Evolutionary conservation across 805 yeast species (phyloP).

Genomic region (Saccharomycopsis sp.): DNA sequence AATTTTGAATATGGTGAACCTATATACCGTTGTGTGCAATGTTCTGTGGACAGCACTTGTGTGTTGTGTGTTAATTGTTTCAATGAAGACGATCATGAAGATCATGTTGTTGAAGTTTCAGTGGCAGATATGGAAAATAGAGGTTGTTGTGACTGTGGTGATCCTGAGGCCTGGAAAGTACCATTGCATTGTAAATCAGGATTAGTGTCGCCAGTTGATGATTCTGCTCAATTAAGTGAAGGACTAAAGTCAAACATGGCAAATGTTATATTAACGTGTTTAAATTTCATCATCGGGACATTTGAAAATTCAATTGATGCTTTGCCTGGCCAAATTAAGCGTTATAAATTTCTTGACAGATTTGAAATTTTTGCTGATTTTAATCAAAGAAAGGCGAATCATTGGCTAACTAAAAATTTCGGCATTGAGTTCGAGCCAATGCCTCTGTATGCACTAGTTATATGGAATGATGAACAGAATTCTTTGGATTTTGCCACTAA

Average conservation of each 20-base stretch:
- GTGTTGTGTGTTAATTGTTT: slow-evolving; percentile 71
- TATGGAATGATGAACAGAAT: slow-evolving; percentile 81
- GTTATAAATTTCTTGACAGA: slow-evolving; percentile 5
- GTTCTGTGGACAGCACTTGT: slow-evolving; percentile 74
- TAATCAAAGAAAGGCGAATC: neutral
- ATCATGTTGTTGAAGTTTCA: slow-evolving; percentile 46
- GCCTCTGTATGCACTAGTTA: slow-evolving; percentile 40
- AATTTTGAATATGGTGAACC: slow-evolving; percentile 55
- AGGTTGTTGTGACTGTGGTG: slow-evolving; percentile 88
- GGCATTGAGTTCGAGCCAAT: slow-evolving; percentile 11
- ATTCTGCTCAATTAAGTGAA: slow-evolving; percentile 35
- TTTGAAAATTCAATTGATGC: slow-evolving; percentile 12
- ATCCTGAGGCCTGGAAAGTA: slow-evolving; percentile 72
- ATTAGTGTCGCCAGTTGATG: slow-evolving; percentile 25
- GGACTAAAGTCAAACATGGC: slow-evolving; percentile 51
- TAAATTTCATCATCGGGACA: slow-evolving; percentile 25
- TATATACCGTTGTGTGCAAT: slow-evolving; percentile 65
- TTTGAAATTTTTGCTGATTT: slow-evolving; percentile 8
- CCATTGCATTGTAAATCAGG: slow-evolving; percentile 27
- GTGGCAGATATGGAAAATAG: slow-evolving; percentile 24
- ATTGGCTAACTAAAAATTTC: slow-evolving; percentile 13
- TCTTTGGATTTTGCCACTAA: slow-evolving; percentile 47
- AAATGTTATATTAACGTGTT: slow-evolving; percentile 33
- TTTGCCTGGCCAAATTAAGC: slow-evolving; percentile 10
- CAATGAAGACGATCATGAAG: slow-evolving; percentile 59